These are phyloP conservation scores for Trichoderma sp. DNA, from an alignment of 2,329 filamentous ascomycete genomes.

Conservation along the genomic window DNA sequence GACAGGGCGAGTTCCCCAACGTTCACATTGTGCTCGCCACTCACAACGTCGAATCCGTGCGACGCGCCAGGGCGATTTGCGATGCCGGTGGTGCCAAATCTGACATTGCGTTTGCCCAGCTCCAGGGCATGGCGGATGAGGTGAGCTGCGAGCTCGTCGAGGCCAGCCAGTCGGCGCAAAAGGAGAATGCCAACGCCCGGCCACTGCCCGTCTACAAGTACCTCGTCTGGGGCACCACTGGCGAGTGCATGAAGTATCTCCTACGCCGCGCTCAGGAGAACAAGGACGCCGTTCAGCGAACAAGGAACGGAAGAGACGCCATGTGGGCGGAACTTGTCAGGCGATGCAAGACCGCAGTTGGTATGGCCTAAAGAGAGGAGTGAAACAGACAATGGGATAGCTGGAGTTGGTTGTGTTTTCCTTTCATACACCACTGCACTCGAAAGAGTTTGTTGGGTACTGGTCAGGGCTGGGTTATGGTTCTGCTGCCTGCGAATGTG, in stretches of 20 bases:
- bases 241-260: slow-evolving; percentile 86
- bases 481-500: slow-evolving; percentile 13
- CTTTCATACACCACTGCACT: background rate
- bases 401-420: background rate
- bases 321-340: slow-evolving; percentile 64
- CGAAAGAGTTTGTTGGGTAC: background rate
- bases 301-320: slow-evolving; percentile 62
- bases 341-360: slow-evolving; percentile 51
- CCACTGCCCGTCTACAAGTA: slow-evolving; percentile 69
- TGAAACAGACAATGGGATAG: background rate
- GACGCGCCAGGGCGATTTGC: slow-evolving; percentile 55
- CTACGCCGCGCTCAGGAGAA: slow-evolving; percentile 67
- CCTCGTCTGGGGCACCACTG: slow-evolving; percentile 68
- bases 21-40: slow-evolving; percentile 74
- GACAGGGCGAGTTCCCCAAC: slow-evolving; percentile 53
- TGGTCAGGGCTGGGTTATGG: background rate
- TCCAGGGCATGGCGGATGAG: slow-evolving; percentile 96
- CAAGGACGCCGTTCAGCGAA: slow-evolving; percentile 67
- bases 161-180: slow-evolving; percentile 39
- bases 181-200: slow-evolving; percentile 32
- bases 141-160: slow-evolving; percentile 67
- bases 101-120: slow-evolving; percentile 60
- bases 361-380: slow-evolving; percentile 37
- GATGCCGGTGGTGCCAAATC: slow-evolving; percentile 48
- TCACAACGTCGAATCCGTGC: slow-evolving; percentile 77